Evolutionary conservation across 2,329 filamentous ascomycete species (phyloP).

Genomic region (Diaporthe nobilis): DNA sequence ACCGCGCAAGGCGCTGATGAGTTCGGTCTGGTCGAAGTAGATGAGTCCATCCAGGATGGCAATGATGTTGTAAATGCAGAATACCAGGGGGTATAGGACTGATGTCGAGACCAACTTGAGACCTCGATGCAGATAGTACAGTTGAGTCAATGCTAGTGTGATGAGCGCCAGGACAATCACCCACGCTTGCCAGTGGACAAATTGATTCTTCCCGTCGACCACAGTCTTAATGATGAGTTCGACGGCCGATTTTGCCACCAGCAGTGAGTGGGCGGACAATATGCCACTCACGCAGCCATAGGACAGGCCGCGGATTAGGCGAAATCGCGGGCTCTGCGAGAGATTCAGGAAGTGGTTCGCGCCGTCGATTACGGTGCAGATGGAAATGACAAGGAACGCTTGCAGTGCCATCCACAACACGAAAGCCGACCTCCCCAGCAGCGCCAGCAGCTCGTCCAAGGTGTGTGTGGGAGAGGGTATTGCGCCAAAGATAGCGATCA

Average conservation of each 20-base stretch:
- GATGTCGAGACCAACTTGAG: conserved; percentile 96
- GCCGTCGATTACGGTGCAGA: conserved; percentile 75
- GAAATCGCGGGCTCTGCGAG: conserved; percentile 75
- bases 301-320: conserved; percentile 83
- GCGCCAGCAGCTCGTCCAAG: conserved; percentile 81
- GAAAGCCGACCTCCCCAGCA: conserved; percentile 82
- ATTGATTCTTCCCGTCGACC: conserved; percentile 90
- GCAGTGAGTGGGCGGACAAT: conserved; percentile 90
- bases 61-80: conserved; percentile 99
- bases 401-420: conserved; percentile 91
- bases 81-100: conserved; percentile 95
- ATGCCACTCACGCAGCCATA: conserved; percentile 95
- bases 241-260: conserved; percentile 96
- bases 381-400: conserved; percentile 76
- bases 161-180: conserved; percentile 87
- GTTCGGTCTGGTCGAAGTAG: conserved; percentile 91
- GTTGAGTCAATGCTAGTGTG: conserved; percentile 85
- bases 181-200: conserved; percentile 96
- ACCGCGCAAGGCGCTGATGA: conserved; percentile 82
- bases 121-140: conserved; percentile 95
- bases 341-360: conserved; percentile 65
- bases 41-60: conserved; percentile 97
- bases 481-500: conserved; percentile 95
- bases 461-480: conserved; percentile 94
- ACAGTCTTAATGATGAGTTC: conserved; percentile 91